These are phyloP conservation scores for Nematocida sp. DNA, from an alignment of 371 early-diverging fungal species.

Conservation along the genomic window DNA sequence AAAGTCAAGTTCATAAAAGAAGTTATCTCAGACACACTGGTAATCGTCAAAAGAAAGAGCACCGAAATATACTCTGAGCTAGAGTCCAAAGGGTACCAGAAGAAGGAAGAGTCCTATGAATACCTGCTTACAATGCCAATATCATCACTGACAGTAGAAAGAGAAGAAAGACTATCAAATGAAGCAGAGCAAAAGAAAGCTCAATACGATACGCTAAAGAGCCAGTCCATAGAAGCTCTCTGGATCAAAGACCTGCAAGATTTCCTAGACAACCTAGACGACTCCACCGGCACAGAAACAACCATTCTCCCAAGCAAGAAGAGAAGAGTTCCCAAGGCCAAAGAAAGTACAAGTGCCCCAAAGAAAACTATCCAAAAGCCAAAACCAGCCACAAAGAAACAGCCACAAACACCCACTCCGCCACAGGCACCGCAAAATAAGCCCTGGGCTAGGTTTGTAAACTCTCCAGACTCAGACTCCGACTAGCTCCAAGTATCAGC, in stretches of 20 bases:
- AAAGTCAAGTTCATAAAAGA: constrained; percentile 82
- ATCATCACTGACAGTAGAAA: constrained; percentile 79
- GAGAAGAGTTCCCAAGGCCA: constrained; percentile 4
- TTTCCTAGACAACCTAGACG: constrained; percentile 31
- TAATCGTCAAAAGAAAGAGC: constrained; percentile 77
- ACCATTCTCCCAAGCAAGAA: not conserved
- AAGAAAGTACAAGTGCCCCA: no score
- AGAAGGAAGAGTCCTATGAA: constrained; percentile 73
- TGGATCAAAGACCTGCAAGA: constrained; percentile 77
- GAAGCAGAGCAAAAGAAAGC: constrained; percentile 69
- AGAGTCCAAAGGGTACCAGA: constrained; percentile 68
- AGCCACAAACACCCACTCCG: not conserved
- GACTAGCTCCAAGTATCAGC: no score
- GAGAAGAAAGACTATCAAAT: constrained; percentile 72
- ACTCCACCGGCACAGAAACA: not conserved
- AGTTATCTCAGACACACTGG: constrained; percentile 75
- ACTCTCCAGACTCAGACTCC: not conserved
- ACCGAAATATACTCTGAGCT: constrained; percentile 74
- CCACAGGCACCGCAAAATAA: not conserved
- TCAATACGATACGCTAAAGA: constrained; percentile 70
- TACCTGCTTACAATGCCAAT: constrained; percentile 88
- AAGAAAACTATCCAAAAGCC: no score
- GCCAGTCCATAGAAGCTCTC: constrained; percentile 71
- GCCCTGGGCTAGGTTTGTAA: not conserved
- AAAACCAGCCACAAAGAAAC: not conserved